phyloP scores from a whole-genome alignment of 2,329 filamentous ascomycete genomes.

The Chaetomiaceae sp. region DNA sequence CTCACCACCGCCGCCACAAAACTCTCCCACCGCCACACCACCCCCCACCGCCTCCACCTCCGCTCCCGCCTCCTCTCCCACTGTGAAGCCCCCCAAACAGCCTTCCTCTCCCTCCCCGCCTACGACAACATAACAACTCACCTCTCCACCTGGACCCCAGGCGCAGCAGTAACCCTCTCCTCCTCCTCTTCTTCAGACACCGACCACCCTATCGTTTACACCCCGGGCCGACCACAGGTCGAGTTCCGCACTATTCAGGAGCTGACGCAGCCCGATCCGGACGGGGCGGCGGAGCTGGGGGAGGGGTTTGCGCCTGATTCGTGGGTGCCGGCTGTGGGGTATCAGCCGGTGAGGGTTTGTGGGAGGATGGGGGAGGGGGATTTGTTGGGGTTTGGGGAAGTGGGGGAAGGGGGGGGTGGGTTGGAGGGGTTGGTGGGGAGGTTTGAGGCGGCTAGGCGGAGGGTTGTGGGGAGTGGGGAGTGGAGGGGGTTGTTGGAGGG shows the following conservation, averaged over 20 bases:
- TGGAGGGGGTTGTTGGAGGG: neutral
- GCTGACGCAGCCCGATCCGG: constrained; percentile 16
- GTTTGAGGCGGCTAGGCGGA: neutral
- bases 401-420: neutral
- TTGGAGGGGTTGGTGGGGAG: neutral
- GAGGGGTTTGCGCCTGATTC: constrained; percentile 12
- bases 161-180: neutral
- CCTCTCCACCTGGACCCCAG: constrained; percentile 4
- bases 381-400: neutral
- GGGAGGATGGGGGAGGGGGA: neutral
- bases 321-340: constrained; percentile 12
- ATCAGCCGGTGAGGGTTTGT: constrained; percentile 2
- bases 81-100: constrained; percentile 16
- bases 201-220: neutral
- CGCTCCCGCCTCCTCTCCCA: constrained; percentile 6
- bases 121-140: constrained; percentile 15
- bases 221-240: constrained; percentile 12
- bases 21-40: neutral
- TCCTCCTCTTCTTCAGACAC: too few relatives aligned
- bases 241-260: constrained; percentile 21
- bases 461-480: neutral
- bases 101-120: constrained; percentile 10
- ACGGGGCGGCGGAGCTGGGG: neutral
- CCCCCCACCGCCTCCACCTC: neutral
- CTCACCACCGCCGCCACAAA: constrained; percentile 1